Conservation (phyloP, 2,329 filamentous ascomycete species). For the Pestalotiopsis sp. region DNA sequence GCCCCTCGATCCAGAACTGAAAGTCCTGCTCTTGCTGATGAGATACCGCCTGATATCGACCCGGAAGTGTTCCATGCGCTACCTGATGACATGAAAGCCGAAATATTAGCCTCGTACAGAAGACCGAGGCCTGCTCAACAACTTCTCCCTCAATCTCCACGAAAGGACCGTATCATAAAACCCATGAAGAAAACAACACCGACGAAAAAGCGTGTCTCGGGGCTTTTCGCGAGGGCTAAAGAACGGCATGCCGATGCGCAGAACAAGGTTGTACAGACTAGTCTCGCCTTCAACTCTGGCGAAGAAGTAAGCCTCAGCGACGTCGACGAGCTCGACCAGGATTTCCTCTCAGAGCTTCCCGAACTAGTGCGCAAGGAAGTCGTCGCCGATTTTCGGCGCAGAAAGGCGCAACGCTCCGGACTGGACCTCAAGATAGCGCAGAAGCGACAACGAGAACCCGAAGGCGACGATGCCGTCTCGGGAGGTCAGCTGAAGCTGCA, state of each 20-base stretch:
- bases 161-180: conserved; percentile 56
- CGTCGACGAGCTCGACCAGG: conserved; percentile 61
- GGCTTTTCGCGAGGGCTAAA: conserved; percentile 44
- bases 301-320: conserved; percentile 30
- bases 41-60: conserved; percentile 77
- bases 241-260: conserved; percentile 57
- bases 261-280: conserved; percentile 72
- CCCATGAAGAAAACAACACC: conserved; percentile 60
- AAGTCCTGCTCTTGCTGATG: conserved; percentile 33
- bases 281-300: conserved; percentile 54
- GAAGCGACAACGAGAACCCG: conserved; percentile 19
- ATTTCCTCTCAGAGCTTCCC: conserved; percentile 81
- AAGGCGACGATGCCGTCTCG: conserved; percentile 18
- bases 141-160: conserved; percentile 52
- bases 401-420: conserved; percentile 58
- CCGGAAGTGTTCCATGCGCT: conserved; percentile 81
- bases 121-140: conserved; percentile 27
- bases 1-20: conserved; percentile 41
- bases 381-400: conserved; percentile 71
- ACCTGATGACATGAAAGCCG: conserved; percentile 82
- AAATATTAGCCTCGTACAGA: conserved; percentile 76
- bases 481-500: conserved; percentile 45
- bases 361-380: conserved; percentile 80
- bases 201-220: conserved; percentile 63
- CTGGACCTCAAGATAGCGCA: conserved; percentile 43